phyloP scores from a whole-genome alignment of 495 filamentous ascomycete genomes.

The Staphylotrichum tortipilum region DNA sequence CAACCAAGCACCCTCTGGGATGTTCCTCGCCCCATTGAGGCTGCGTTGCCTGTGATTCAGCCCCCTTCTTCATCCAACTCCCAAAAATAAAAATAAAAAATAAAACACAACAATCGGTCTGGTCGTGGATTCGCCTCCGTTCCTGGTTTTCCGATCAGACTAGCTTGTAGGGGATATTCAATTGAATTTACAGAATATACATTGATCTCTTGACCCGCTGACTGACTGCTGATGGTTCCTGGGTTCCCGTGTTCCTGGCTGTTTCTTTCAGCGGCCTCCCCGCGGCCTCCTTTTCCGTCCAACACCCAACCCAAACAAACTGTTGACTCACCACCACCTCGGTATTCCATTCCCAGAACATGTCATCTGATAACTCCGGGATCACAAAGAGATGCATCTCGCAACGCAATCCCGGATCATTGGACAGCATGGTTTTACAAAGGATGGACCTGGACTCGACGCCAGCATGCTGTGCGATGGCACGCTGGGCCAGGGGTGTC shows the following conservation, averaged over 20 bases:
- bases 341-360: too few species aligned
- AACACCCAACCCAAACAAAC: not conserved
- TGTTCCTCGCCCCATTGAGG: conserved; percentile 7
- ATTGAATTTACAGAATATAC: too few species aligned
- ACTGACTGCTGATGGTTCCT: not conserved
- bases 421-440: too few species aligned
- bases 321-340: not conserved
- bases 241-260: not conserved
- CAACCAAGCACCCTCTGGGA: conserved; percentile 2
- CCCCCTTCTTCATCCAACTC: not conserved
- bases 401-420: too few species aligned
- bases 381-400: too few species aligned
- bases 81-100: conserved; percentile 4
- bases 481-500: too few species aligned
- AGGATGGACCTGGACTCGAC: too few species aligned
- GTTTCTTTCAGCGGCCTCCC: not conserved
- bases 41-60: conserved; percentile 7
- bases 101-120: not conserved
- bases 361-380: not conserved
- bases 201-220: not conserved
- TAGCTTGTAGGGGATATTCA: not conserved
- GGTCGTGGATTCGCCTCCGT: not conserved
- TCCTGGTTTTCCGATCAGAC: not conserved
- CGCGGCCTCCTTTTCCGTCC: not conserved
- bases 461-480: too few species aligned